These are phyloP conservation scores for Tympanopsis confertula DNA, from an alignment of 2,329 filamentous ascomycete genomes.

Conservation along the genomic window DNA sequence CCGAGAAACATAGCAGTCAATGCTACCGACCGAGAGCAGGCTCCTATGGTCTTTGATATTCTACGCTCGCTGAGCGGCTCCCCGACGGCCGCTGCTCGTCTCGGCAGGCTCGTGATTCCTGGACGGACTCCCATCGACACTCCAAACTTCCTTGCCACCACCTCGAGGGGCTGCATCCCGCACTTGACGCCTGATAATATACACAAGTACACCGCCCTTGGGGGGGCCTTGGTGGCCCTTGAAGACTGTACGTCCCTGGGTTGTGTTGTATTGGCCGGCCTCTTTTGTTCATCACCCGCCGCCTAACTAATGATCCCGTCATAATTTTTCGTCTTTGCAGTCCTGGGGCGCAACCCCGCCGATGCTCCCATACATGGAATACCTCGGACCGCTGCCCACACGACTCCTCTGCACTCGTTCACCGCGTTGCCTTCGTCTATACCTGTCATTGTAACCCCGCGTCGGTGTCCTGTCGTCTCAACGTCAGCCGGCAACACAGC, in stretches of 20 bases:
- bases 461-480: slow-evolving; percentile 64
- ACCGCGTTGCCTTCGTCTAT: slow-evolving; percentile 57
- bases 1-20: no score
- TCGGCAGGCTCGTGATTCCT: slow-evolving; percentile 54
- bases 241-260: slow-evolving; percentile 70
- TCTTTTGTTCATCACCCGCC: no score
- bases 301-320: no score
- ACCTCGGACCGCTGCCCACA: slow-evolving; percentile 18
- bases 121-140: slow-evolving; percentile 62
- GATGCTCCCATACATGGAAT: slow-evolving; percentile 37
- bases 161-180: slow-evolving; percentile 74
- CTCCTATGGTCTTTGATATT: no score
- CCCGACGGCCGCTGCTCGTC: slow-evolving; percentile 42
- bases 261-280: slow-evolving; percentile 5
- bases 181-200: slow-evolving; percentile 83
- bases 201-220: slow-evolving; percentile 48
- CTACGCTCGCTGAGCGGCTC: no score
- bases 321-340: no score
- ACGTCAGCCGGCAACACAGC: slow-evolving; percentile 53
- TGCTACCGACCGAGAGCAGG: no score
- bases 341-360: no score
- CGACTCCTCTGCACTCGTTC: slow-evolving; percentile 62
- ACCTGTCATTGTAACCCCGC: slow-evolving; percentile 63
- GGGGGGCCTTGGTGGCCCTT: slow-evolving; percentile 67
- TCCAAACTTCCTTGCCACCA: slow-evolving; percentile 68